phyloP scores from a whole-genome alignment of 2,329 filamentous ascomycete species.

The Ophiocordyceps robertsii region DNA sequence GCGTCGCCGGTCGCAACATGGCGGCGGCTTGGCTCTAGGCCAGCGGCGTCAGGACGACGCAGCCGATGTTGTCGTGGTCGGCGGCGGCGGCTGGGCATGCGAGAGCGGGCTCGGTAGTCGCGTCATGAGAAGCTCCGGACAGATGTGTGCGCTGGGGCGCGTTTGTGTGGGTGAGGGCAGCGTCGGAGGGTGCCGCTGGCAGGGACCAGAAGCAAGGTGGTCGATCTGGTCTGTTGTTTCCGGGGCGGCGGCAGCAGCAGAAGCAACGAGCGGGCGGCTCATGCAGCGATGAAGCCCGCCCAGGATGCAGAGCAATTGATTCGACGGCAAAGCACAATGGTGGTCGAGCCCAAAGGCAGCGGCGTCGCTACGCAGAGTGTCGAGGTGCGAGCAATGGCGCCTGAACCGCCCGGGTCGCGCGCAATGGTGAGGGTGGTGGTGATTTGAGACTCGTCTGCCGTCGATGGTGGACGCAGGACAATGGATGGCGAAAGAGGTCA shows the following conservation, averaged over 20 bases:
- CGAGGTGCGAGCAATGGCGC: no score
- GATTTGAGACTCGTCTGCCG: not conserved
- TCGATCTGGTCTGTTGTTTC: no score
- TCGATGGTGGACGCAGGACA: not conserved
- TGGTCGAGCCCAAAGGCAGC: no score
- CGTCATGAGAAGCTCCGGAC: not conserved
- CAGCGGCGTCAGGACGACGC: not conserved
- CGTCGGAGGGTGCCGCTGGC: not conserved
- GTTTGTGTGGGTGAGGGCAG: not conserved
- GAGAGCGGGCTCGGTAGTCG: not conserved
- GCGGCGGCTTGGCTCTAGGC: conserved; percentile 20
- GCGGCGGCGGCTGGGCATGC: not conserved
- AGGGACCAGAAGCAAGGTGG: not conserved
- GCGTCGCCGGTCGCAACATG: conserved; percentile 87
- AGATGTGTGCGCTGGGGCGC: not conserved
- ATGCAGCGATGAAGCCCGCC: no score
- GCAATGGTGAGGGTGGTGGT: not conserved
- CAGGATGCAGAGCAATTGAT: no score
- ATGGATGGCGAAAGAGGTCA: not conserved
- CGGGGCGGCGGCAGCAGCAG: no score
- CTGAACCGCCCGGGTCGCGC: no score
- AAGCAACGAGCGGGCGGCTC: not conserved
- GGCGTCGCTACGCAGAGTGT: no score
- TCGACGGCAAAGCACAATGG: no score
- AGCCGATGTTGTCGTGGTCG: not conserved